Base-by-base conservation (phyloP, 2,329 filamentous ascomycete genomes). In the Zasmidium citrigriseum region DNA sequence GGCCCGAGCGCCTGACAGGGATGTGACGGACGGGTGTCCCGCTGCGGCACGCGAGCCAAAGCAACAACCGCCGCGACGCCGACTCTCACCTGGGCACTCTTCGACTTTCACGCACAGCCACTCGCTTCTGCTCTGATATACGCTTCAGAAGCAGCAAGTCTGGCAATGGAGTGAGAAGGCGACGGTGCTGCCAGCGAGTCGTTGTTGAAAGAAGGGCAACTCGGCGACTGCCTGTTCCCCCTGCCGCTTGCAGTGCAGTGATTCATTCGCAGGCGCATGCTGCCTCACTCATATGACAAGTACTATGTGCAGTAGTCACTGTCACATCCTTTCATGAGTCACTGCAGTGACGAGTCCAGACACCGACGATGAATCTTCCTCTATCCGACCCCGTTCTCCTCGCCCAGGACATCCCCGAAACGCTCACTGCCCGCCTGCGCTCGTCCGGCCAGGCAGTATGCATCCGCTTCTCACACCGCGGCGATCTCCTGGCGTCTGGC, bases 401-500 rank as follows among this genome's bases (percentile, higher is more conserved):
- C 61, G 86, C 86, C 23, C 85, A 88, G 76, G 93, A 97, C 78
- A 96, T 95, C 73, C 93, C 93, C 54, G 93, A 97, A 72, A 87
- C 90, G 61, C 89, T 96, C 65, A 93, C 90, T 29, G 91, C 91
- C 71, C 93, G 89, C 58, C 88, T 99, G 64, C 89, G 93, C 84
- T 79, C 69, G 78, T 69, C 65, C 69, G 85, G 86, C 50, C 85
- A 87, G 75, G 83, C 85, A 50, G 86, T 85, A 34, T 86, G 83
- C 69, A 79, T 88, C 59, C 91, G 93, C 65, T 99, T 99, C 83
- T 97, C 93, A 72, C 90, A 92, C 72, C 90, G 88, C 72, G 95
- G 95, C 75, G 93, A 99, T 76, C 93, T 95, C 68, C 87, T 99
- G 63, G 95, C 95, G 46, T 96, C 93, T 25, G 95, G 95, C 64